Base-by-base conservation (phyloP, 805 yeast species). In the Saccharomycopsis fodiens region DNA sequence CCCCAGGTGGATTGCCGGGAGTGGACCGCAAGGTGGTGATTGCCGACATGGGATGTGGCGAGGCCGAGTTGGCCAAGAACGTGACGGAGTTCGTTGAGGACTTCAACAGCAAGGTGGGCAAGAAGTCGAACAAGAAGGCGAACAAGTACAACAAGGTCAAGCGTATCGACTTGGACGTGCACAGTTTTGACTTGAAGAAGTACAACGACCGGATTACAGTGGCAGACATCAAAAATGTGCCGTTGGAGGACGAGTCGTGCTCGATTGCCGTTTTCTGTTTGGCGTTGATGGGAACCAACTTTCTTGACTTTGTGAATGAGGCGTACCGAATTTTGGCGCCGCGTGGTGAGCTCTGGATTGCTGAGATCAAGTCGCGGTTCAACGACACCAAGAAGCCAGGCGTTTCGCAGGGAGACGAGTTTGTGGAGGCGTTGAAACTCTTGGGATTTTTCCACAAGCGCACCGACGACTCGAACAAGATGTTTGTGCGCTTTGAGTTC, bases 21-120 rank as follows among this genome's bases (percentile, higher is more conserved):
- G 59, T 78, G 32, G 60, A 56, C 37, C 78, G 77, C 46, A 72
- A 73, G 48, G 79, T 91, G 31, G 87, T 84, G 2, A 74, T 93
- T 48, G 97, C 97, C 0, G 98, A 93, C 66, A 91, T 93, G 97
- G 99, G 98, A 8, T 93, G 98, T 63, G 99, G 98, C 46, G 98
- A 93, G 63, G 98, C 97, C 0, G 84, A 85, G 56, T 72, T 93
- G 39, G 79, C 96, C 1, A 63, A 70, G 34, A 85, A 87, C 55
- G 72, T 85, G 42, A 68, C 68, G 42, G 69, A 72, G 7, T 74
- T 74, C 55, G 65, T 74, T 50, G 65, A 65, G 41, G 56, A 59
- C 19, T 56, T 55, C 48, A 62, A 59, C 39, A 61, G 58, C 22
- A 57, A 54, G 38, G 43, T 47, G 13, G 34, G 35, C 17, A 38